Evolutionary conservation across 2,329 filamentous ascomycete species (phyloP), one percentile per base, ranked within the genome.

Genomic region (Botrytis sinoallii): DNA sequence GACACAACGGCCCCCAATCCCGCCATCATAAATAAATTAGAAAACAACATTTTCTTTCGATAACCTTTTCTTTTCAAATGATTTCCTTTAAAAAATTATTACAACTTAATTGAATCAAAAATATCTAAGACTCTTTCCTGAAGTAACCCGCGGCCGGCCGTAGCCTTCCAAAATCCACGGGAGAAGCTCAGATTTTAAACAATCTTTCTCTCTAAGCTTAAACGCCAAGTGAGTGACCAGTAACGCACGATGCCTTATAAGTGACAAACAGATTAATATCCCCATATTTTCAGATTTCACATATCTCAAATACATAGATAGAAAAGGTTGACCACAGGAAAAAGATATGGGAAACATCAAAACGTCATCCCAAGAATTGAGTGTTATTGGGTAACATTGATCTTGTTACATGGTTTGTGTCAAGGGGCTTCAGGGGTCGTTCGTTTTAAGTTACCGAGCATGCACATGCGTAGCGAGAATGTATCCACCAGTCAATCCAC

Each of bases 401-500:
- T 16, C 32, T 52, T 69, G 71, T 67, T 72, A 72, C 71, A 60
- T 38, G 29, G 61, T 22, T 38, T 72, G 71, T 68, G 64, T 72
- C 71, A 72, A 72, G 64, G 71, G 29, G 52, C 44, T 40, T 55
- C 32, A 71, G 69, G 57, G 59, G 69, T 71, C 29, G 52, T 69
- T 72, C 63, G 71, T 61, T 72, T 72, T 60, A 46, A 60, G 63
- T 72, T 72, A 57, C 66, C 18, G 46, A 61, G 60, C 40, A 46
- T 46, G 64, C 52, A 29, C 29, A 60, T 63, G 46, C 29, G 44
- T 59, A 72, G 63, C 71, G 71, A 60, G 64, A 57, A 18, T 7
- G 25, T 72, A 61, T 3, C 40, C 29, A 57, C 20, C n/a, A 22
- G n/a, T 14, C 29, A 69, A 44, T 38, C 55, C 68, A 70, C 68